Evolutionary conservation across 2,329 filamentous ascomycete genomes (phyloP).

Genomic region (Fusarium multiceps): DNA sequence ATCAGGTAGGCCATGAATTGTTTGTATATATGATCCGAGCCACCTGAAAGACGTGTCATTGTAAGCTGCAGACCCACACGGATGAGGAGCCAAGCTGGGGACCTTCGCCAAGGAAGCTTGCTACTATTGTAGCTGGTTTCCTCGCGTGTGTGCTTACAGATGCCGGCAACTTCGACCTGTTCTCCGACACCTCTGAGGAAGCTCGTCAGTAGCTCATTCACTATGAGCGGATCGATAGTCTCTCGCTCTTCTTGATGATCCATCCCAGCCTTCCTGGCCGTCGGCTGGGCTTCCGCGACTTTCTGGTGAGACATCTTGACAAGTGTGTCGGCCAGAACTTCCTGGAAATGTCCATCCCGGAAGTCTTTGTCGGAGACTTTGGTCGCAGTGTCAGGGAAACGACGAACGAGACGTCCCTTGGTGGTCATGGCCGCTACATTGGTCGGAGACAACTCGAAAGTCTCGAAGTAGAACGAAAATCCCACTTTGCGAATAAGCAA

Average conservation of each 20-base stretch:
- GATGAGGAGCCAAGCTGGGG: constrained; percentile 65
- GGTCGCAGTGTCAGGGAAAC: constrained; percentile 23
- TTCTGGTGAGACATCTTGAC: constrained; percentile 48
- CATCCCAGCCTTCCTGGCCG: constrained; percentile 52
- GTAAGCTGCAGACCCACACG: constrained; percentile 61
- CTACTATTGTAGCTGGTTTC: constrained; percentile 59
- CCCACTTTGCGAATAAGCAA: constrained; percentile 13
- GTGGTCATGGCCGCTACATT: constrained; percentile 15
- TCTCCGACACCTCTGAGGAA: constrained; percentile 55
- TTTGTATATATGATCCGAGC: constrained; percentile 13
- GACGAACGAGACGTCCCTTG: constrained; percentile 19
- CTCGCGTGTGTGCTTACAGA: constrained; percentile 64
- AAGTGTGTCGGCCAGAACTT: constrained; percentile 40
- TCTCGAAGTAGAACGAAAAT: constrained; percentile 18
- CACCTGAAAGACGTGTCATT: neutral
- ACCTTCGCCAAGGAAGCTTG: constrained; percentile 58
- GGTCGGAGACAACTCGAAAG: constrained; percentile 29
- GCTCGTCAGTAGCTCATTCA: constrained; percentile 60
- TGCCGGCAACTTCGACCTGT: constrained; percentile 36
- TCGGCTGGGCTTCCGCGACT: constrained; percentile 32
- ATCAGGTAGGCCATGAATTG: constrained; percentile 33
- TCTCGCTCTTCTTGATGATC: constrained; percentile 58
- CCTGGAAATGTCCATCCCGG: constrained; percentile 30
- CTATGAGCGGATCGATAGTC: constrained; percentile 59
- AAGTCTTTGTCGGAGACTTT: constrained; percentile 1